These are phyloP conservation scores for Chalciporus pseudorubinellus DNA, from an alignment of 768 basidiomycete genomes.

Conservation along the genomic window DNA sequence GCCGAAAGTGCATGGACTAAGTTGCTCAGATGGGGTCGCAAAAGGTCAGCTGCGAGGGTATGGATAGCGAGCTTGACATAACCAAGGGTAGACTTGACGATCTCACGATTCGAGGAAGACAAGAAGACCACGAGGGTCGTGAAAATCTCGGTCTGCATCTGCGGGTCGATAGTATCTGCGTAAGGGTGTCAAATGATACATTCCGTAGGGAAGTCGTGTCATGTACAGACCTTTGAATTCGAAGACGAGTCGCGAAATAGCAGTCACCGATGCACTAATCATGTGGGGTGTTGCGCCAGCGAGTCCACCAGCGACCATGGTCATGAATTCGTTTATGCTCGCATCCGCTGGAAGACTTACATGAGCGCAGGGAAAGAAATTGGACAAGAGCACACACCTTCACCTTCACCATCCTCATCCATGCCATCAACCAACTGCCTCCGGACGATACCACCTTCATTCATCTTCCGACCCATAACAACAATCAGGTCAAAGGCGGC, in stretches of 20 bases:
- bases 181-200: neutral
- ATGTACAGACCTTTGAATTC: conserved; percentile 80
- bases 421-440: conserved; percentile 76
- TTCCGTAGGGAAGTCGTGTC: neutral
- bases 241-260: conserved; percentile 89
- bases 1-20: conserved; percentile 82
- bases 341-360: conserved; percentile 51
- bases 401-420: conserved; percentile 60
- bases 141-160: conserved; percentile 81
- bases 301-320: conserved; percentile 93
- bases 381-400: too few relatives aligned
- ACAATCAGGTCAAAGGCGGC: conserved; percentile 91
- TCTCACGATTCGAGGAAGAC: conserved; percentile 92
- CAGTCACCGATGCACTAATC: conserved; percentile 96
- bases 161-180: conserved; percentile 62
- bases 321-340: conserved; percentile 88
- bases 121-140: conserved; percentile 88
- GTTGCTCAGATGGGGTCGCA: conserved; percentile 72
- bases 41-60: conserved; percentile 66
- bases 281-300: conserved; percentile 94
- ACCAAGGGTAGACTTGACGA: conserved; percentile 94
- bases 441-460: conserved; percentile 77
- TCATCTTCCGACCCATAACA: conserved; percentile 92
- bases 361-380: conserved; percentile 3
- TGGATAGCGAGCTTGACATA: conserved; percentile 93